A percentile compares a stretch with the other conserved stretches of the same genome.
Conservation (phyloP, 768 basidiomycete species). For the Auriscalpium vulgare region DNA sequence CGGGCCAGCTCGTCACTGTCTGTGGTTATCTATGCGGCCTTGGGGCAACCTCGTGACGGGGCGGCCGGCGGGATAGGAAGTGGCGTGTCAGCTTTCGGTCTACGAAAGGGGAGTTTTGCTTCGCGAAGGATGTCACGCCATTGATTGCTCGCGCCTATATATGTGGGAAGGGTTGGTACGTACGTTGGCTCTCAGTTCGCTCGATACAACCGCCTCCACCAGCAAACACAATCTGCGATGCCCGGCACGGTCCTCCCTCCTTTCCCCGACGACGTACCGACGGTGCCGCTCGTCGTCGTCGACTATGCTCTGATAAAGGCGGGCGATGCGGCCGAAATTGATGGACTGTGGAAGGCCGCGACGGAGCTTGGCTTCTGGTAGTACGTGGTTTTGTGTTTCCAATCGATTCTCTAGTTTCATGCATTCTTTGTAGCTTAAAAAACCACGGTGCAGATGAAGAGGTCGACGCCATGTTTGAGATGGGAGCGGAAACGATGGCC, state of each 20-base stretch:
- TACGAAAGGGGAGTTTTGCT: too few relatives aligned
- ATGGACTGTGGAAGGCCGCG: slow-evolving; percentile 39
- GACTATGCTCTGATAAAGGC: slow-evolving; percentile 33
- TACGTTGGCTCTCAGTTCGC: too few relatives aligned
- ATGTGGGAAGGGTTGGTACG: too few relatives aligned
- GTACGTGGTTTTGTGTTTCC: slow-evolving; percentile 23
- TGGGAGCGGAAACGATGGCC: slow-evolving; percentile 30
- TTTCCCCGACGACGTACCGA: slow-evolving; percentile 36
- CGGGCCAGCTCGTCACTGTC: too few relatives aligned
- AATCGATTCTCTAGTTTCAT: too few relatives aligned
- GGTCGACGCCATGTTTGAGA: slow-evolving; percentile 29
- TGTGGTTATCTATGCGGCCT: too few relatives aligned
- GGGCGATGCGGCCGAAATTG: slow-evolving; percentile 30
- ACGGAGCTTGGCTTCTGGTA: slow-evolving; percentile 48
- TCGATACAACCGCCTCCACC: too few relatives aligned
- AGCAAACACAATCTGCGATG: slow-evolving; percentile 19
- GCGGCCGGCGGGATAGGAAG: too few relatives aligned
- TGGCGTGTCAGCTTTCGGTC: too few relatives aligned
- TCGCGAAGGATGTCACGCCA: too few relatives aligned
- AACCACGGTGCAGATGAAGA: slow-evolving; percentile 32
- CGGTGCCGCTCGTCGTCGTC: slow-evolving; percentile 38
- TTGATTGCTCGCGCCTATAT: too few relatives aligned
- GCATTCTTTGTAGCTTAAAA: slow-evolving; percentile 36
- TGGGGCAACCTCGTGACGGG: too few relatives aligned
- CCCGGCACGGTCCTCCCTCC: slow-evolving; percentile 27